Base-by-base conservation (phyloP, 2,329 filamentous ascomycete species). In the Penicillium sp. region DNA sequence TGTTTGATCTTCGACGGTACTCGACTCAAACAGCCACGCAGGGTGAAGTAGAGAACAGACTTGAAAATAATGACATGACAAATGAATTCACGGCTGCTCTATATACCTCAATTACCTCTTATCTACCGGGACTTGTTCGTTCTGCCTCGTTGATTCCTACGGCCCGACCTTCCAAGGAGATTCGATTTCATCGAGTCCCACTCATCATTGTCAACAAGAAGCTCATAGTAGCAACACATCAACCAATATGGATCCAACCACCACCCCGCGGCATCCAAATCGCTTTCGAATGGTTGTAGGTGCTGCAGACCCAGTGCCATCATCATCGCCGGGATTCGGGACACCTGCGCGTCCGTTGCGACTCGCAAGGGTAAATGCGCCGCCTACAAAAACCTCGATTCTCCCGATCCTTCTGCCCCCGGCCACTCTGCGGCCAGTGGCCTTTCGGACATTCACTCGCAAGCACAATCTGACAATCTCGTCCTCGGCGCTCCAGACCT, bases 371-470 rank as follows among this genome's bases (percentile, higher is more conserved):
- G 56, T 55, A 32, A 62, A 59, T 62, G 63, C 52, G 61, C 63
- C 80, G 57, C 77, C 83, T 9, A 76, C 77, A 25, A 77, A 75
- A 51, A 68, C 76, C 5, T 79, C 83, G 5, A 86, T 97, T 41
- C 77, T 98, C 1, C 90, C 93, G 4, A 93, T 98, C 48, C 77
- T 95, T 33, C 83, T 98, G 4, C 90, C 91, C 3, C 87, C 90
- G 0, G 82, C 89, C 8, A 94, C 88, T 0, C 74, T 98, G 36
- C 80, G 94, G 53, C 91, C 93, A 2, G 77, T 97, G 18, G 94
- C 93, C 7, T 97, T 98, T 64, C 83, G 93, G 40, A 94, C 88
- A 0, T 95, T 98, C 57, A 98, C 93, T 2, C 96, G 96, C 70
- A 98, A 97, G 65, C 89, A 98, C 71, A 94, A 91, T 59, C 76